Evolutionary conservation across 1,284 basidiomycete genomes (phyloP).

Genomic region (Microbotryum saponariae): DNA sequence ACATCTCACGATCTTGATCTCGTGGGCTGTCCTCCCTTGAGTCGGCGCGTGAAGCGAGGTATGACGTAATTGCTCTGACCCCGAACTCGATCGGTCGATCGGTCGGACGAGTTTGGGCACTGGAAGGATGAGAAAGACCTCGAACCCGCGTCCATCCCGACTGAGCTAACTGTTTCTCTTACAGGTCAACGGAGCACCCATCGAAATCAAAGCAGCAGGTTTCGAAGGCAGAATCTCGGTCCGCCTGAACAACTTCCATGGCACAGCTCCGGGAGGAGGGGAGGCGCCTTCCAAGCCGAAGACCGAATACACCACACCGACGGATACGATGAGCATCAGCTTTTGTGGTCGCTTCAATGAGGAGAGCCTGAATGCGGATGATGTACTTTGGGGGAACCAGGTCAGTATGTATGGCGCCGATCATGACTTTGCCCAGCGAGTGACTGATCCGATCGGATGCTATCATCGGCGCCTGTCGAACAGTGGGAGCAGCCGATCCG

Average conservation of each 20-base stretch:
- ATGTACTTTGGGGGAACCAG: conserved; percentile 10
- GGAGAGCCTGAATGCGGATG: conserved; percentile 11
- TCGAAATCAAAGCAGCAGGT: not conserved
- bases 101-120: conserved; percentile 6
- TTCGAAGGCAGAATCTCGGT: not conserved
- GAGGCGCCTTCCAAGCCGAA: not conserved
- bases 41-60: conserved; percentile 7
- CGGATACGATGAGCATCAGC: conserved; percentile 15
- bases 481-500: conserved; percentile 30
- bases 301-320: not conserved
- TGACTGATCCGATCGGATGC: not conserved
- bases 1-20: not conserved
- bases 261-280: not conserved
- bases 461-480: conserved; percentile 22
- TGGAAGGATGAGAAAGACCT: conserved; percentile 9
- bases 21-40: conserved; percentile 1
- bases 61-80: not conserved
- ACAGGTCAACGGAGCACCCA: not conserved
- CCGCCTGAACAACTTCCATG: conserved; percentile 1
- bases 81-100: not conserved
- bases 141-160: no score
- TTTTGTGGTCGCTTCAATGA: conserved; percentile 20
- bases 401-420: not conserved
- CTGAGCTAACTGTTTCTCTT: not conserved
- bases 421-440: not conserved